Percentiles rank a stretch among this genome's conserved stretches.
phyloP scores from a whole-genome alignment of 805 yeast species.

The Candida odintsovae region DNA sequence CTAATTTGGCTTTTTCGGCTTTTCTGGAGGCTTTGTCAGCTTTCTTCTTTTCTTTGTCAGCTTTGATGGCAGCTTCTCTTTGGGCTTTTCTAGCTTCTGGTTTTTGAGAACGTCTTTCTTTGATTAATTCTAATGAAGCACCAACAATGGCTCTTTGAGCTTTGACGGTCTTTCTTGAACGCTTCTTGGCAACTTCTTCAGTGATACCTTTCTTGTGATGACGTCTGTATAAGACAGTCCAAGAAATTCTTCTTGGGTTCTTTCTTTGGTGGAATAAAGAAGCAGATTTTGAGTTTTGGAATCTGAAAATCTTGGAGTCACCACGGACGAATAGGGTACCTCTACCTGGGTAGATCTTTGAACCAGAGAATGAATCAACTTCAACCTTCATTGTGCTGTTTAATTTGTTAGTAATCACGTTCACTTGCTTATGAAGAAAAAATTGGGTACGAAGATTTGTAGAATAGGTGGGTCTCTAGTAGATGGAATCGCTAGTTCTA shows the following conservation, averaged over 20 bases:
- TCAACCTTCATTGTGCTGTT: slow-evolving; percentile 86
- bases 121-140: slow-evolving; percentile 97
- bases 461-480: neutral
- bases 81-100: slow-evolving; percentile 98
- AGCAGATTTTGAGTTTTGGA: slow-evolving; percentile 95
- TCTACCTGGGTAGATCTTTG: slow-evolving; percentile 99
- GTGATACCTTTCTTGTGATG: slow-evolving; percentile 99
- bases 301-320: slow-evolving; percentile 99
- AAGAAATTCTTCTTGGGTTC: slow-evolving; percentile 99
- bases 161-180: slow-evolving; percentile 96
- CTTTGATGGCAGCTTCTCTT: slow-evolving; percentile 83
- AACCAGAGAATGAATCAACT: slow-evolving; percentile 98
- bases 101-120: slow-evolving; percentile 93
- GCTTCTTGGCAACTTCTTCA: slow-evolving; percentile 97
- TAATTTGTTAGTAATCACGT: slow-evolving; percentile 14
- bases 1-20: slow-evolving; percentile 83
- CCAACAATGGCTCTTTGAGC: slow-evolving; percentile 99
- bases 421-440: neutral
- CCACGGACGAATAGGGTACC: slow-evolving; percentile 99
- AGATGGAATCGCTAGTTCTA: neutral
- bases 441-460: neutral
- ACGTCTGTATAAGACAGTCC: slow-evolving; percentile 99
- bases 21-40: slow-evolving; percentile 91
- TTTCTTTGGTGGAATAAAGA: slow-evolving; percentile 99
- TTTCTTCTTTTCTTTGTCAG: slow-evolving; percentile 86